A percentile compares a stretch with the other conserved stretches of the same genome.
phyloP scores from a whole-genome alignment of 768 basidiomycete species.

The Royoungia palumana region DNA sequence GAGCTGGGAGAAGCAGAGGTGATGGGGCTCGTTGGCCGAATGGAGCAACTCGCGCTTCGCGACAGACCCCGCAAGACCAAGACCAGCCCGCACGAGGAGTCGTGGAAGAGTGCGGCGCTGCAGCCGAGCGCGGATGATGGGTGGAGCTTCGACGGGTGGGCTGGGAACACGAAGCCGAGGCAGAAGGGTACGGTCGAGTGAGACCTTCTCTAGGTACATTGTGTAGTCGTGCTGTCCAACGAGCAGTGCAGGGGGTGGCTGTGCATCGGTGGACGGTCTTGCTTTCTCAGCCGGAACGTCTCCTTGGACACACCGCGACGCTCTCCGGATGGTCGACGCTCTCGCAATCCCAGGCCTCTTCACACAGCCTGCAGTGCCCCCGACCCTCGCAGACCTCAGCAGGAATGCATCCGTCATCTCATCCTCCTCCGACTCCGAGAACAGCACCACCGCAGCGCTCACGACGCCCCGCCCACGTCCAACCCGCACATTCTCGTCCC shows the following conservation, averaged over 20 bases:
- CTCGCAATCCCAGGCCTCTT: no score
- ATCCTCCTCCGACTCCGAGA: constrained; percentile 57
- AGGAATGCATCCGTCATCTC: constrained; percentile 77
- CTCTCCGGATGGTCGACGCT: constrained; percentile 6
- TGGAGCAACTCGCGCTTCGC: constrained; percentile 44
- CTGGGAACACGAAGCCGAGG: neutral
- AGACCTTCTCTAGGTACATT: no score
- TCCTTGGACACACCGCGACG: neutral
- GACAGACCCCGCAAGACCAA: constrained; percentile 15
- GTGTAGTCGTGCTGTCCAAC: no score
- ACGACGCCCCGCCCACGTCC: constrained; percentile 51
- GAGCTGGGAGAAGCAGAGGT: constrained; percentile 48
- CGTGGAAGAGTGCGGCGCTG: constrained; percentile 45
- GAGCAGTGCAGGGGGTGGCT: constrained; percentile 29
- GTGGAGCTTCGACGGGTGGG: constrained; percentile 54
- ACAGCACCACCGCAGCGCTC: constrained; percentile 37
- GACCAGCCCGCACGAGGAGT: constrained; percentile 14
- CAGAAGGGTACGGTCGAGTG: no score
- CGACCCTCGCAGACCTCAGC: constrained; percentile 60
- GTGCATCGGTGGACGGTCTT: constrained; percentile 7
- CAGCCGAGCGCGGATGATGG: constrained; percentile 32
- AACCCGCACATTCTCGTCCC: constrained; percentile 60
- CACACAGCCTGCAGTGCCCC: constrained; percentile 23
- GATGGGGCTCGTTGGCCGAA: constrained; percentile 46
- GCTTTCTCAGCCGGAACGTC: constrained; percentile 13